Percentiles rank a stretch among this genome's conserved stretches.
phyloP scores from a whole-genome alignment of 345 rosid species.

The Cardamine chenopodiifolia region DNA sequence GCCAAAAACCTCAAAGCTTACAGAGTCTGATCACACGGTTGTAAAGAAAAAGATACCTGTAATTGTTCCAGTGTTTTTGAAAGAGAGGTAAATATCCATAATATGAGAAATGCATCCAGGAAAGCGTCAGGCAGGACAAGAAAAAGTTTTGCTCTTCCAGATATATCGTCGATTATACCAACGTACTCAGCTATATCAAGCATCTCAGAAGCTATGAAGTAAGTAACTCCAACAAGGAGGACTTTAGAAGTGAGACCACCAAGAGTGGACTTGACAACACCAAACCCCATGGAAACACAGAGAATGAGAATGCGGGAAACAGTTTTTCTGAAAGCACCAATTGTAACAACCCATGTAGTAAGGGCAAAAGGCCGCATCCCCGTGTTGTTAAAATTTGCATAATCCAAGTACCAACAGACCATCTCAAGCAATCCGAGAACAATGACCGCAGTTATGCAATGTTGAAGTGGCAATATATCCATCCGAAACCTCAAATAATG shows the following conservation, averaged over 20 bases:
- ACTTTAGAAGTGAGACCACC: constrained; percentile 98
- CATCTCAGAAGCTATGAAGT: constrained; percentile 88
- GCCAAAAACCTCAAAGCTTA: constrained; percentile 1
- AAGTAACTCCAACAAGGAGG: constrained; percentile 81
- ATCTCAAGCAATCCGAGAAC: constrained; percentile 86
- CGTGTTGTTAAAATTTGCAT: constrained; percentile 71
- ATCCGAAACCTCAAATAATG: constrained; percentile 81
- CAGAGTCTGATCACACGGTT: not conserved
- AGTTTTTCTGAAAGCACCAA: constrained; percentile 83
- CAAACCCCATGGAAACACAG: constrained; percentile 92
- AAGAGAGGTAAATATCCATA: constrained; percentile 95
- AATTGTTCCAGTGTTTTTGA: constrained; percentile 79
- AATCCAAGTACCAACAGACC: constrained; percentile 89
- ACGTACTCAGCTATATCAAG: constrained; percentile 87
- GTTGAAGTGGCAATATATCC: constrained; percentile 91
- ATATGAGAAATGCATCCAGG: constrained; percentile 88
- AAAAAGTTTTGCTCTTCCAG: constrained; percentile 88
- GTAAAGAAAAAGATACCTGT: constrained; percentile 58
- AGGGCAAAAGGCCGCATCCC: constrained; percentile 79
- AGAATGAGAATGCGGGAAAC: constrained; percentile 78
- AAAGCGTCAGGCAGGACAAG: constrained; percentile 92
- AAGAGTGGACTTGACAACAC: constrained; percentile 94
- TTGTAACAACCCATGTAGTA: constrained; percentile 87
- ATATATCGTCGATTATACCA: constrained; percentile 82
- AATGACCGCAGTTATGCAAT: constrained; percentile 76